Base-by-base conservation (phyloP, 495 filamentous ascomycete genomes). In the Hypoxylon perforatum region DNA sequence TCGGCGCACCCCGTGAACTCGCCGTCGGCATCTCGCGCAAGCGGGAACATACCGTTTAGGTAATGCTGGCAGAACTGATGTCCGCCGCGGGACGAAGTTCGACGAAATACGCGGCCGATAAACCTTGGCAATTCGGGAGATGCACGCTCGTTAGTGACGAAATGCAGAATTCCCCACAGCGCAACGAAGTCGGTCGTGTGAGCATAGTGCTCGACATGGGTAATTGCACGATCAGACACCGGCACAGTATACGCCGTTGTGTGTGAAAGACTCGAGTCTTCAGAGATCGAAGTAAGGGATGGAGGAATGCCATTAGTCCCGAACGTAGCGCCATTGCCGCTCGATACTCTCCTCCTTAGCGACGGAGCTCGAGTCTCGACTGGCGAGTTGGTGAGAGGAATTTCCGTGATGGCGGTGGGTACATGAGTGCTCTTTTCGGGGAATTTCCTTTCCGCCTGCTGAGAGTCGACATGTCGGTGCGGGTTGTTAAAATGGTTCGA, bases 401-500 rank as follows among this genome's bases (percentile, higher is more conserved):
- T 50, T 35, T 63, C 58, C 9, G 50, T 45, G 22, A 65, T 65
- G 4, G 53, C 55, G 14, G 61, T 62, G n/a, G 59, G 62, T 39
- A 58, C 44, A 6, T 47, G 38, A 6, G 49, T 69, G 38, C 9
- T 38, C 6, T 41, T 42, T 8, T 44, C 46, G 2, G 65, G 65
- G 36, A 70, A 53, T 5, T 69, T 70, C 36, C 62, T 46, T 45
- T 76, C 73, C 18, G 61, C 48, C 10, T 68, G 22, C 52, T 74
- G 73, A 18, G 67, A 69, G 0, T 71, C 55, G 15, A 78, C 49
- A 67, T 80, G 73, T 7, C 79, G 79, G 63, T 84, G 85, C 4
- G 92, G 92, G 61, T 94, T 93, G 75, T 93, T 94, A 73, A 94
- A 96, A 74, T 95, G 92, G 66, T 93, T 94, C 1, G 92, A 91